Base-by-base conservation (phyloP, 331 rosid species). In the Erythrophleum ivorense region DNA sequence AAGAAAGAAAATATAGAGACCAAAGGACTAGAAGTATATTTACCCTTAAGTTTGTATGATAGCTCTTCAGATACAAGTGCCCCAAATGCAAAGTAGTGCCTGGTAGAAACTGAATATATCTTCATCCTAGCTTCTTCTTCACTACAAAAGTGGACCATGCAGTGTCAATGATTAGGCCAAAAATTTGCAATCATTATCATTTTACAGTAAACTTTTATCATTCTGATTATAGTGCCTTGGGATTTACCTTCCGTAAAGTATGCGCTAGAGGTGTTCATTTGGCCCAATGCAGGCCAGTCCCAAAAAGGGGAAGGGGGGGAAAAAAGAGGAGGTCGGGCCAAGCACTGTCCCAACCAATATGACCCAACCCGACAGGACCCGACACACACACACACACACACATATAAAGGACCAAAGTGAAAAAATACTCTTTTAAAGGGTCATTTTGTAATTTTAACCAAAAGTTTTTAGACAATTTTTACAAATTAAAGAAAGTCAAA, bases 51-150 rank as follows among this genome's bases (percentile, higher is more conserved):
- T 77, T 94, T 96, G 87, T 86, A 87, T 0, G 99, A 96, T 33
- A 89, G 80, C 31, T 96, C 99, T 84, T 96, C 98, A 19, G 94
- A 83, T 8, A 94, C 97, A 70, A 92, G 93, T 1, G 97, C 97
- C 33, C 99, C 99, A 81, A 96, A 96, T 3, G 99, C 99, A 88
- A 0, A 96, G 79, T 96, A 96, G 76, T 94, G 91, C 77, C 92
- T 83, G 1, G 99, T 94, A 12, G 99, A 96, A 84, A 96, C 99
- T 0, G 99, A 94, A 90, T 96, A 96, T 59, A 96, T 96, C 87
- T 92, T 96, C 95, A 90, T 90, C 80, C 95, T 90, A 0, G 99
- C 97, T 63, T 96, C 98, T 50, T 94, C 91, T 80, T 96, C 99
- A 87, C 99, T 96, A 78, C 29, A 49, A 78, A 31, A 24, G 12